A percentile compares a stretch with the other conserved stretches of the same genome.
Conservation (phyloP, 2,329 filamentous ascomycete genomes). For the Botrytis fabae region DNA sequence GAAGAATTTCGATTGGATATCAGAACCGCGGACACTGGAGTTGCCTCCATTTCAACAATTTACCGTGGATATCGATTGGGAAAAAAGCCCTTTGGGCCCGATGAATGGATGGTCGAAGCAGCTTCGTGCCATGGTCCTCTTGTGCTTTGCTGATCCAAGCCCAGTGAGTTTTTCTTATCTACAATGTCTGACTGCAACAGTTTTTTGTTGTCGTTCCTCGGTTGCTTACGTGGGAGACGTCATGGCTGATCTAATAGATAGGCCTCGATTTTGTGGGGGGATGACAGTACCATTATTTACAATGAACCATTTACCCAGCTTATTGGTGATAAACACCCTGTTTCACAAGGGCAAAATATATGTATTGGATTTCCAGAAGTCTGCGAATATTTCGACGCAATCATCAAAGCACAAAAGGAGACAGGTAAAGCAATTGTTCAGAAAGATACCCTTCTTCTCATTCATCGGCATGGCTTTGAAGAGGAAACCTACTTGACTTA, state of each 20-base stretch:
- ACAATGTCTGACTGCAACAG: background rate
- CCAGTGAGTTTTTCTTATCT: constrained; percentile 42
- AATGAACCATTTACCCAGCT: constrained; percentile 70
- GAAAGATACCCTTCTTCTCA: constrained; percentile 63
- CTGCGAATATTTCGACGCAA: constrained; percentile 66
- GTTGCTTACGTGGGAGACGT: background rate
- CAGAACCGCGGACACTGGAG: constrained; percentile 24
- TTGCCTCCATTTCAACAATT: constrained; percentile 35
- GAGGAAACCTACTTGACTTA: constrained; percentile 83
- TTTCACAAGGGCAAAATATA: constrained; percentile 55
- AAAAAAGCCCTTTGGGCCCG: constrained; percentile 67
- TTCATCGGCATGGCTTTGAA: background rate
- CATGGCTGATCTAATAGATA: constrained; percentile 5
- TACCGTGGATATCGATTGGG: constrained; percentile 61
- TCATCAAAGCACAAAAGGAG: constrained; percentile 62
- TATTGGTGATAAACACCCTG: constrained; percentile 73
- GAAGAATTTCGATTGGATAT: constrained; percentile 33
- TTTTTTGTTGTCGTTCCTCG: background rate
- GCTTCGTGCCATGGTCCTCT: constrained; percentile 72
- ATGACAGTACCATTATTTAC: constrained; percentile 63
- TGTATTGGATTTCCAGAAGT: constrained; percentile 67
- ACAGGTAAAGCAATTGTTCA: constrained; percentile 79
- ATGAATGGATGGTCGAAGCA: constrained; percentile 68
- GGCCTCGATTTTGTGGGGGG: constrained; percentile 75
- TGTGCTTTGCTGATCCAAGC: constrained; percentile 76